Percentiles rank a stretch among this genome's conserved stretches.
Evolutionary conservation across 805 yeast species (phyloP).

Genomic region (Jamesozyma hellenica): DNA sequence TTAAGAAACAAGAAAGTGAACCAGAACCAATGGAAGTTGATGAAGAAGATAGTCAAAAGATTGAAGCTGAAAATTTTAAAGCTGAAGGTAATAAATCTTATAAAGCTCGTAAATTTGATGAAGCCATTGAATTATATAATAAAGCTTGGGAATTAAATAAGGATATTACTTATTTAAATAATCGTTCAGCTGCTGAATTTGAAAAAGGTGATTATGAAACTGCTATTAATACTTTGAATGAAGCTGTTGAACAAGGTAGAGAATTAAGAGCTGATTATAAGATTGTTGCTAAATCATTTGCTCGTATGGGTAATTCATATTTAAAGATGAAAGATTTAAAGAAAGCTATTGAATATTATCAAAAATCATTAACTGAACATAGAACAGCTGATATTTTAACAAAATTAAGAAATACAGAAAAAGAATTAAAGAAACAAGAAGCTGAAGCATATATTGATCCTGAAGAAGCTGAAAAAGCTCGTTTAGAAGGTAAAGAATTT

Average conservation of each 20-base stretch:
- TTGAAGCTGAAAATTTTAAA: slow-evolving; percentile 59
- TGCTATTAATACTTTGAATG: slow-evolving; percentile 69
- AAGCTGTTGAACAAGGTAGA: slow-evolving; percentile 84
- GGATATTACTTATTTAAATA: slow-evolving; percentile 89
- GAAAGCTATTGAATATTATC: slow-evolving; percentile 68
- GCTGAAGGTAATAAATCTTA: slow-evolving; percentile 79
- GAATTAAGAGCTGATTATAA: slow-evolving; percentile 86
- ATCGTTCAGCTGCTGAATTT: slow-evolving; percentile 94
- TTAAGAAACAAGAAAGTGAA: slow-evolving; percentile 16
- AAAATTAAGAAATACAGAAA: slow-evolving; percentile 81
- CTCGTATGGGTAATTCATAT: slow-evolving; percentile 79
- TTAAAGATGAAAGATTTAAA: slow-evolving; percentile 62
- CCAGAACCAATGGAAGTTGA: slow-evolving; percentile 33
- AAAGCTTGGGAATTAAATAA: slow-evolving; percentile 73
- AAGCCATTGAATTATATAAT: slow-evolving; percentile 78
- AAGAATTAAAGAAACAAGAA: slow-evolving; percentile 70
- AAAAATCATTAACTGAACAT: slow-evolving; percentile 91
- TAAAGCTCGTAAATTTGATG: slow-evolving; percentile 82
- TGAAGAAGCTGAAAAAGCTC: slow-evolving; percentile 89
- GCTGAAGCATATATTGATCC: slow-evolving; percentile 75
- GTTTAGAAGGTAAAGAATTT: slow-evolving; percentile 80
- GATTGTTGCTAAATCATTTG: slow-evolving; percentile 82
- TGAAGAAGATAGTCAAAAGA: slow-evolving; percentile 29
- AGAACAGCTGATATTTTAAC: slow-evolving; percentile 88
- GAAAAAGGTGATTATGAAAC: slow-evolving; percentile 89